Evolutionary conservation across 805 yeast species (phyloP).

Genomic region (Saccharomycopsis schoenii): DNA sequence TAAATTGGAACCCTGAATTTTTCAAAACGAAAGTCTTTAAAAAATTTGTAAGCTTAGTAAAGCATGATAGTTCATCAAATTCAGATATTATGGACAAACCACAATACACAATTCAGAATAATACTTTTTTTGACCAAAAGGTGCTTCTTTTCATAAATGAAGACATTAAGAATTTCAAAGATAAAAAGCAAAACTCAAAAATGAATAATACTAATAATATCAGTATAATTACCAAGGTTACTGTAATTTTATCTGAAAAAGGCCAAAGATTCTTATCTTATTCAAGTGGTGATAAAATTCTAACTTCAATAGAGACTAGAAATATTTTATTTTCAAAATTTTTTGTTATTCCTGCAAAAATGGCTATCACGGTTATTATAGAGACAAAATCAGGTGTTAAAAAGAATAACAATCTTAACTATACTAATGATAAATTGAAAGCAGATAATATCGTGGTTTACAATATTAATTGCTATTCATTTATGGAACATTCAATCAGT

Average conservation of each 20-base stretch:
- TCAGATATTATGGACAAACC: conserved; percentile 26
- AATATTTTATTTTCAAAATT: conserved; percentile 31
- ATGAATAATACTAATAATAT: conserved; percentile 10
- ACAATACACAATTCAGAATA: conserved; percentile 34
- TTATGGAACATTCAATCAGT: conserved; percentile 2
- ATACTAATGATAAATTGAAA: background rate
- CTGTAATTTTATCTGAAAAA: conserved; percentile 23
- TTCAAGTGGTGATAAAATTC: conserved; percentile 5
- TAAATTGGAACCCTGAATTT: conserved; percentile 53
- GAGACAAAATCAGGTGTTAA: background rate
- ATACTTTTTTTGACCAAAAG: conserved; percentile 22
- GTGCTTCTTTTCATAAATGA: conserved; percentile 39
- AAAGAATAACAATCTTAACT: background rate
- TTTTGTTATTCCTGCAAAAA: conserved; percentile 23
- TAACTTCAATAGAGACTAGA: conserved; percentile 21
- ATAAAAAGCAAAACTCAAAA: conserved; percentile 11
- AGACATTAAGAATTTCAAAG: conserved; percentile 9
- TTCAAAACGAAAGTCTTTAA: conserved; percentile 24
- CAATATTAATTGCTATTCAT: conserved; percentile 3
- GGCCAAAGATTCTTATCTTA: conserved; percentile 27
- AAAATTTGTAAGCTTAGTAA: background rate
- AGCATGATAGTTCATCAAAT: background rate
- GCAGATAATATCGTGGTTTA: background rate
- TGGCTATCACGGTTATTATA: conserved; percentile 25
- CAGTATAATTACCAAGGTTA: conserved; percentile 9